These are phyloP conservation scores for Aspergillus pseudotamarii DNA, from an alignment of 2,329 filamentous ascomycete genomes.

Conservation along the genomic window DNA sequence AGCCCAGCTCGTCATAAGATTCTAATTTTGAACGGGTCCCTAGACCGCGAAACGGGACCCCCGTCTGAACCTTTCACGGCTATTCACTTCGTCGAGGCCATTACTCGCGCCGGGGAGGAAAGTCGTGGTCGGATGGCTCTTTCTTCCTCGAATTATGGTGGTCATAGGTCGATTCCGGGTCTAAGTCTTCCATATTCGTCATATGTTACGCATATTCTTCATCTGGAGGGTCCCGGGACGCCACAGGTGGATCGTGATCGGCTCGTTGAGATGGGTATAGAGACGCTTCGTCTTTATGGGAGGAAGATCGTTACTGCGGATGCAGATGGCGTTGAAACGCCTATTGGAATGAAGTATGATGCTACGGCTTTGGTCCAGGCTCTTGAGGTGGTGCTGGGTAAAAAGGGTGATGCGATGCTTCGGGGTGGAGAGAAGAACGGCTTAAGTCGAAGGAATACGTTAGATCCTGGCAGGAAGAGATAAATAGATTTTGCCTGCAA, in stretches of 20 bases:
- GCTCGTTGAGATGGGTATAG: conserved; percentile 70
- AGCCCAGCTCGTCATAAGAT: conserved; percentile 67
- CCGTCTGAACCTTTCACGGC: conserved; percentile 67
- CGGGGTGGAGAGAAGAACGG: conserved; percentile 42
- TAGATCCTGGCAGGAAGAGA: conserved; percentile 40
- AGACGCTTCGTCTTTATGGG: conserved; percentile 76
- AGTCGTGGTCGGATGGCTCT: conserved; percentile 54
- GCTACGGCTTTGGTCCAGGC: conserved; percentile 72
- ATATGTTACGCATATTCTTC: conserved; percentile 83
- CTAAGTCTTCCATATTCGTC: conserved; percentile 55
- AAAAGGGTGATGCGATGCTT: conserved; percentile 56
- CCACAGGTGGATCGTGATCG: conserved; percentile 70
- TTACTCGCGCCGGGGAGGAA: conserved; percentile 72
- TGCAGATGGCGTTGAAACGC: conserved; percentile 50
- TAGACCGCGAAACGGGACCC: conserved; percentile 86
- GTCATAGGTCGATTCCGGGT: conserved; percentile 11
- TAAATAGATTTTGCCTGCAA: neutral
- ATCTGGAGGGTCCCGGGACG: conserved; percentile 71
- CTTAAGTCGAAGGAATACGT: conserved; percentile 62
- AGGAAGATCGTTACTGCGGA: conserved; percentile 50
- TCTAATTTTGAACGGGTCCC: conserved; percentile 78
- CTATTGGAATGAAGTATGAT: conserved; percentile 70
- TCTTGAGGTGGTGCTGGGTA: conserved; percentile 75
- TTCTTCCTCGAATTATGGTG: conserved; percentile 11
- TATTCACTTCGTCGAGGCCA: conserved; percentile 78